Base-by-base conservation (phyloP, 2,329 filamentous ascomycete species). In the Ceratocystis colombiana region DNA sequence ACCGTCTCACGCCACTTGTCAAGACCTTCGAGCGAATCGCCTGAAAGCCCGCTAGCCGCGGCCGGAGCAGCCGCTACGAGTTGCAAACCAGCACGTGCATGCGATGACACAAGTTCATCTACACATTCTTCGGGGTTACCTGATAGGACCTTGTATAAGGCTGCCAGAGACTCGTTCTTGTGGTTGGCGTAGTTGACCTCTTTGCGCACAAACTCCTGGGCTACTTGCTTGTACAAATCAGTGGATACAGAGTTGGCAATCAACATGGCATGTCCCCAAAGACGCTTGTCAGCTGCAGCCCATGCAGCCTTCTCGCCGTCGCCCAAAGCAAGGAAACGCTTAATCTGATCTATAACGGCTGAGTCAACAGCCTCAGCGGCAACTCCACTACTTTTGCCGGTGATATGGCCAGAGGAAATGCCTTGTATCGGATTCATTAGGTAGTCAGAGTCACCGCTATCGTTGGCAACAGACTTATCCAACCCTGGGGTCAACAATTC, bases 231-330 rank as follows among this genome's bases (percentile, higher is more conserved):
- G 83, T 95, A 97, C 1, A 95, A 79, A 25, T 90, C 88, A 61
- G 89, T 79, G 1, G 90, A 94, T 76, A 96, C 74, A 0, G 85
- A 86, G 68, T 85, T 83, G 1, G 94, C 88, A 45, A 99, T 87
- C 22, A 99, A 80, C 82, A 99, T 88, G 2, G 94, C 95, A 74
- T 99, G 95, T 1, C 90, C 94, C 95, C 95, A 99, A 2, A 99
- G 79, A 62, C 92, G 85, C 74, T 92, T 91, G 74, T 99, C 94
- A 41, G 91, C 93, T 3, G 94, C 92, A 69, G 88, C 82, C 93
- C 93, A 97, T 0, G 95, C 89, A 4, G 94, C 94, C 70, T 92
- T 90, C 72, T 96, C 91, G 25, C 91, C 84, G 61, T 97, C 87
- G 8, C 95, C 94, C 65, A 84, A 79, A 7, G 96, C 79, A 3